phyloP scores from a whole-genome alignment of 2,329 filamentous ascomycete genomes.

The Didymosphaeria variabile region DNA sequence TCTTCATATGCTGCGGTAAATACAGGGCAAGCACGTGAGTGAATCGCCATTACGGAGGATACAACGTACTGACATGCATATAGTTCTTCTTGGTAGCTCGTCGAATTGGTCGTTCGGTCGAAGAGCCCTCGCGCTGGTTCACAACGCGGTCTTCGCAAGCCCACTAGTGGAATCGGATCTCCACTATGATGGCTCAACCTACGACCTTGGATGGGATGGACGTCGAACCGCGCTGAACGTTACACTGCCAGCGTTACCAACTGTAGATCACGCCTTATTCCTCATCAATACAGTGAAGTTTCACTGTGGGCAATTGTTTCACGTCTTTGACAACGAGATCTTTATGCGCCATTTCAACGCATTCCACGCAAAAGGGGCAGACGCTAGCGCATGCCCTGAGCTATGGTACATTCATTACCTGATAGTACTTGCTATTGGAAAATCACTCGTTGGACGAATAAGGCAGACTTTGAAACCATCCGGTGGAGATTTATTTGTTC shows the following conservation, averaged over 20 bases:
- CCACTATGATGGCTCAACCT: background rate
- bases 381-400: background rate
- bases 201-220: background rate
- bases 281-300: background rate
- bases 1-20: background rate
- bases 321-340: background rate
- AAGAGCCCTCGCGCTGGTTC: background rate
- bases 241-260: background rate
- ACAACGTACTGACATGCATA: background rate
- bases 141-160: background rate
- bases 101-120: conserved; percentile 1
- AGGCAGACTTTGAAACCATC: background rate
- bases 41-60: background rate
- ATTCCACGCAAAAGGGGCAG: background rate
- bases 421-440: background rate
- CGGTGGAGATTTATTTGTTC: background rate
- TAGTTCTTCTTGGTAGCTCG: background rate
- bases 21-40: background rate
- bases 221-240: background rate
- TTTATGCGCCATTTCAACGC: background rate
- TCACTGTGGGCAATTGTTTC: background rate
- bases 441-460: background rate
- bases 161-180: background rate
- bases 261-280: background rate
- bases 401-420: background rate